A percentile compares a stretch with the other conserved stretches of the same genome.
phyloP scores from a whole-genome alignment of 108 stramenopile species.

The Skeletonema costatum region DNA sequence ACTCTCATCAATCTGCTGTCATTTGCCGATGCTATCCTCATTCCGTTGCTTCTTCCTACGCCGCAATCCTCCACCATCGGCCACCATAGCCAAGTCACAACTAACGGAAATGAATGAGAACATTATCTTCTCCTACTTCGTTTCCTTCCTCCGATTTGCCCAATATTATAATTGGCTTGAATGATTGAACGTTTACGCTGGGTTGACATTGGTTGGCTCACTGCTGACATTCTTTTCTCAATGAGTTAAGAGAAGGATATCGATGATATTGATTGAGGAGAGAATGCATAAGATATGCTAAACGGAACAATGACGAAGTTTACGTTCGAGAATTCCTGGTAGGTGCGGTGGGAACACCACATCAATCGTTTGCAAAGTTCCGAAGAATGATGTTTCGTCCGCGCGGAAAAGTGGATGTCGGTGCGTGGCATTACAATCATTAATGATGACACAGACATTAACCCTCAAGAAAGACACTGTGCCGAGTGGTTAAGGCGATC shows the following conservation, averaged over 20 bases:
- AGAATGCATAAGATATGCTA: not conserved
- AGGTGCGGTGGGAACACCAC: no score
- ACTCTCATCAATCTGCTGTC: slow-evolving; percentile 25
- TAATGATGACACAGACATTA: no score
- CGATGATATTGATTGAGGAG: not conserved
- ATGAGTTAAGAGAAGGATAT: not conserved
- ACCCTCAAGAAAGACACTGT: slow-evolving; percentile 36
- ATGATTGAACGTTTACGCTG: not conserved
- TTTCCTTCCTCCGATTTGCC: not conserved
- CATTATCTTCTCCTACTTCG: not conserved
- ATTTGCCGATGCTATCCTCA: not conserved
- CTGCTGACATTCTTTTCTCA: not conserved
- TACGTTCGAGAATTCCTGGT: no score
- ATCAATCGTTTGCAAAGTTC: no score
- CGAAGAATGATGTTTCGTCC: no score
- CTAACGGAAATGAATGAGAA: slow-evolving; percentile 4
- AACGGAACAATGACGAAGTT: no score
- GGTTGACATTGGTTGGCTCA: not conserved
- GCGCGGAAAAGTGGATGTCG: no score
- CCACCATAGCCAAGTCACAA: not conserved
- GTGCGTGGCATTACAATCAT: no score
- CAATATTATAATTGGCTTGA: not conserved
- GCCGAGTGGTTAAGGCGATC: slow-evolving; percentile 86
- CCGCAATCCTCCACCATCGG: not conserved
- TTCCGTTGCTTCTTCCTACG: not conserved